Base-by-base conservation (phyloP, 768 basidiomycete genomes). In the Hydnum rufescens region DNA sequence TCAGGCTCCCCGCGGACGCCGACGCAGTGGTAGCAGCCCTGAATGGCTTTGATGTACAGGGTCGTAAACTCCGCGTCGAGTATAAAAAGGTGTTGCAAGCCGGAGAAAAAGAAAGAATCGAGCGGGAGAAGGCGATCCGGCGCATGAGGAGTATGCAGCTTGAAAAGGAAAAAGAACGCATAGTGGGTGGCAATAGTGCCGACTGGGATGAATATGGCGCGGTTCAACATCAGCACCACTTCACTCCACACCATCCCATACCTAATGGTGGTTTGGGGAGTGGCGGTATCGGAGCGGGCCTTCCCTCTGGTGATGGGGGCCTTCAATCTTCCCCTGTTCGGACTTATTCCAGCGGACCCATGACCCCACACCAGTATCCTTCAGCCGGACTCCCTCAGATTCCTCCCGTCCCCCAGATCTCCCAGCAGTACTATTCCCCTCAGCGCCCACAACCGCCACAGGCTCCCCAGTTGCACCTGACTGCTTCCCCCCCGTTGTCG, bases 51-150 rank as follows among this genome's bases (percentile, higher is more conserved):
- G 89, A 92, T 60, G 84, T 95, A 31, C 85, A 89, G 60, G 95
- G 95, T 23, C 85, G 95, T 60, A 97, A 96, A 67, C 73, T 99
- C 49, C 83, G 95, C 42, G 93, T 96, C 53, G 95, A 99, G 67
- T 97, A 97, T 72, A 99, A 99, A 72, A 96, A 96, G 67, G 93
- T 96, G 4, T 70, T 99, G n/a, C 92, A 96, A 65, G 90, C 92
- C 3, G 92, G 93, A 48, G 95, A 99, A 68, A 99, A 99, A 68
- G 95, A 99, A 63, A 78, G 88, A 53, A 99, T 97, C 62, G 95
- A 99, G 66, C 71, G 93, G 53, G 93, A 97, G 71, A 99, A 99
- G 71, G 95, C 95, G 2, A 78, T 99, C 57, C 82, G 92, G 57
- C 76, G 95, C 56, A 99, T 99, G 92, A 80, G 87, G 58, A 90